A percentile compares a stretch with the other conserved stretches of the same genome.
phyloP scores from a whole-genome alignment of 495 filamentous ascomycete genomes.

The Aspergillus nidulans region DNA sequence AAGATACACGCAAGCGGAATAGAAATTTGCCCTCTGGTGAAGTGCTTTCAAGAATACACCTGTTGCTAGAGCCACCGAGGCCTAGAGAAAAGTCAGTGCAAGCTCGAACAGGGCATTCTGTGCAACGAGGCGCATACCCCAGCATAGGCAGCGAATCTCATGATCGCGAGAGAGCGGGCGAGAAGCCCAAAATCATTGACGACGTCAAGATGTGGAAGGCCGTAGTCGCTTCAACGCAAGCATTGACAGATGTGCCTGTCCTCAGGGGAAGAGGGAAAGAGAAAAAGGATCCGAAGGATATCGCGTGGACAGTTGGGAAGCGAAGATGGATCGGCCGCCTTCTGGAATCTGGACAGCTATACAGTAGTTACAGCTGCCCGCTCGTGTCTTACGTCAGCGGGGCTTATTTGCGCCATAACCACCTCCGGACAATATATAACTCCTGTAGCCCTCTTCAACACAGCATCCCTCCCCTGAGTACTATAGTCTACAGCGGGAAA shows the following conservation, averaged over 20 bases:
- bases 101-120: not conserved
- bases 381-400: slow-evolving; percentile 39
- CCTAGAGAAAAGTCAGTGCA: slow-evolving; percentile 37
- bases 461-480: not conserved
- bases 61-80: slow-evolving; percentile 72
- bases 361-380: slow-evolving; percentile 13
- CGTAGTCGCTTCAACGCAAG: slow-evolving; percentile 12
- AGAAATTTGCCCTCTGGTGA: slow-evolving; percentile 94
- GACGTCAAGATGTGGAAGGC: slow-evolving; percentile 15
- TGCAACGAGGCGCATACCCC: slow-evolving; percentile 36
- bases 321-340: not conserved
- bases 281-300: slow-evolving; percentile 1
- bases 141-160: slow-evolving; percentile 52
- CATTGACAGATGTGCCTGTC: slow-evolving; percentile 21
- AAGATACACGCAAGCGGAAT: slow-evolving; percentile 92
- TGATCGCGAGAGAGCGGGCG: slow-evolving; percentile 26
- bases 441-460: not conserved
- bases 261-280: slow-evolving; percentile 1
- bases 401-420: not conserved
- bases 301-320: slow-evolving; percentile 14
- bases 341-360: slow-evolving; percentile 40
- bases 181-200: slow-evolving; percentile 31
- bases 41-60: slow-evolving; percentile 84
- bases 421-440: not conserved
- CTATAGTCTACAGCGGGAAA: not conserved